Conservation (phyloP, 2,329 filamentous ascomycete genomes). For the Rutstroemia sp. region DNA sequence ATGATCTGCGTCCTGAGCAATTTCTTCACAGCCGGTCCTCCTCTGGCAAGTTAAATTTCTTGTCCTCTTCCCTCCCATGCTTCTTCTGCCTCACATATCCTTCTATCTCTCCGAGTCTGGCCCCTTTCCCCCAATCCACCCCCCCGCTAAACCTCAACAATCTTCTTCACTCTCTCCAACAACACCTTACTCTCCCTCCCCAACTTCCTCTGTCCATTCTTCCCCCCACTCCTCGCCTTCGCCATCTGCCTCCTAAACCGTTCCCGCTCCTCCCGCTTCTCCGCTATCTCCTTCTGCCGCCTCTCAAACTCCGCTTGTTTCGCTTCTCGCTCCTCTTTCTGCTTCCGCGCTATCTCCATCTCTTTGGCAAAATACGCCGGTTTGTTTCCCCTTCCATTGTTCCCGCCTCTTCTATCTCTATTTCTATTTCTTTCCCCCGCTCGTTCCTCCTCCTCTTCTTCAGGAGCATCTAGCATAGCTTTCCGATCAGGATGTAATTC, state of each 20-base stretch:
- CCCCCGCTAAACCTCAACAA: constrained; percentile 24
- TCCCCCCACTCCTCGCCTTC: constrained; percentile 43
- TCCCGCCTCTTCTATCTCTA: neutral
- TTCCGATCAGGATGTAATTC: constrained; percentile 55
- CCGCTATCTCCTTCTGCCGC: constrained; percentile 44
- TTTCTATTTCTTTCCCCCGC: neutral
- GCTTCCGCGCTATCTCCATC: constrained; percentile 34
- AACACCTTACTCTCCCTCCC: constrained; percentile 62
- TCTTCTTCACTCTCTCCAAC: constrained; percentile 54
- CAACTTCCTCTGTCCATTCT: constrained; percentile 59
- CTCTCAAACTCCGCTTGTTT: constrained; percentile 40
- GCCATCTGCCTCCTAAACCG: constrained; percentile 39
- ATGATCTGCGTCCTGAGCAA: no score
- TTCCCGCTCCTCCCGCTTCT: constrained; percentile 54
- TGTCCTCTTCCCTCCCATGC: no score
- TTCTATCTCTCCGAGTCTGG: no score
- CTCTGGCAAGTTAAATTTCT: no score
- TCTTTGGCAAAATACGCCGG: constrained; percentile 33
- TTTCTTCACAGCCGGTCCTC: no score
- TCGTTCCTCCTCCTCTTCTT: constrained; percentile 2
- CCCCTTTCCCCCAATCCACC: no score
- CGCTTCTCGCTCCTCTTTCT: constrained; percentile 50
- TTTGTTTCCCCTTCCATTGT: constrained; percentile 19
- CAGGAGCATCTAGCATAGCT: constrained; percentile 46
- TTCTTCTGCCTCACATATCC: no score